Evolutionary conservation across 208 protist genomes (phyloP).

Genomic region (Trypanosoma cruzi): DNA sequence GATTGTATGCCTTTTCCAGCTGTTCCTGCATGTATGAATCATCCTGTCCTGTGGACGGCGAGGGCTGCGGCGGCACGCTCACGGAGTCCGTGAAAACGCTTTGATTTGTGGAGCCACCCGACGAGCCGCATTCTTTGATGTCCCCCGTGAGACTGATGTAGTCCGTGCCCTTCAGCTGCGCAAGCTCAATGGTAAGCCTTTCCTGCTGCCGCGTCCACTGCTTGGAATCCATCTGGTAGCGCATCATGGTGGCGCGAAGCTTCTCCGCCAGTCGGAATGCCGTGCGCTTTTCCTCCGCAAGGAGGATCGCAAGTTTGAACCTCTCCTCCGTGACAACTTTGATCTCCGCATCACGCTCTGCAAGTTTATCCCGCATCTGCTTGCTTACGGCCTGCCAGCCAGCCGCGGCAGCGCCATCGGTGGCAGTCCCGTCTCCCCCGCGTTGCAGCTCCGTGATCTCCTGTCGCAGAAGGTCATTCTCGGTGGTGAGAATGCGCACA

Average conservation of each 20-base stretch:
- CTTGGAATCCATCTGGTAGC: constrained; percentile 56
- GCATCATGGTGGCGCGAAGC: constrained; percentile 48
- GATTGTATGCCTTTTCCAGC: constrained; percentile 37
- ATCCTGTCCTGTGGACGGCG: constrained; percentile 10
- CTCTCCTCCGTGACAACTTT: constrained; percentile 61
- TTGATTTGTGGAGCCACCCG: constrained; percentile 1
- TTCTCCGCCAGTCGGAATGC: constrained; percentile 73
- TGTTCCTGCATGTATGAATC: constrained; percentile 30
- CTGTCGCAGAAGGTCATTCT: constrained; percentile 62
- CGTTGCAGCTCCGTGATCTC: constrained; percentile 49
- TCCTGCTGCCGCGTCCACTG: constrained; percentile 44
- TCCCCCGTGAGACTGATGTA: constrained; percentile 58
- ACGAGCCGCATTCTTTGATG: constrained; percentile 19
- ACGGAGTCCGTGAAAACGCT: neutral
- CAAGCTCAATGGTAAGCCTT: constrained; percentile 61
- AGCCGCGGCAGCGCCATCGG: neutral
- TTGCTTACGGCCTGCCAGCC: constrained; percentile 53
- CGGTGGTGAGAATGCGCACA: constrained; percentile 56
- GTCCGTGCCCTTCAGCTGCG: constrained; percentile 69
- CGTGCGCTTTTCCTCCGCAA: constrained; percentile 69
- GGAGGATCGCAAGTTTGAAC: constrained; percentile 58
- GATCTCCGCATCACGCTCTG: constrained; percentile 49
- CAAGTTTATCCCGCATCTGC: constrained; percentile 53
- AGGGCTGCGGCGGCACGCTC: too few relatives aligned
- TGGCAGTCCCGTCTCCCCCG: neutral